phyloP scores from a whole-genome alignment of 2,329 filamentous ascomycete genomes.

The Aspergillus glaucus region DNA sequence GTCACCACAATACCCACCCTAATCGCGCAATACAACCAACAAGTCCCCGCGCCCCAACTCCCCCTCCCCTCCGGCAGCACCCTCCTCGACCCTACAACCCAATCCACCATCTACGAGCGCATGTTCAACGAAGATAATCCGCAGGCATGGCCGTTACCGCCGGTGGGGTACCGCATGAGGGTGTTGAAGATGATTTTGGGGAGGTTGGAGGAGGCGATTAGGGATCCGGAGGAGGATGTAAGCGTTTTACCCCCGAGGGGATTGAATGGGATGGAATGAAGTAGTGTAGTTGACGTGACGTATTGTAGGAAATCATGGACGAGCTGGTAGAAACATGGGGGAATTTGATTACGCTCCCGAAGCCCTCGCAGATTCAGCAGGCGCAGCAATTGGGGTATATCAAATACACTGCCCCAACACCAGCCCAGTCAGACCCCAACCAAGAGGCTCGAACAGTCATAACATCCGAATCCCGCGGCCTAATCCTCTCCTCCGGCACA shows the following conservation, averaged over 20 bases:
- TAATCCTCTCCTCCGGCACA: conserved; percentile 52
- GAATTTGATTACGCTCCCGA: conserved; percentile 55
- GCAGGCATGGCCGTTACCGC: conserved; percentile 51
- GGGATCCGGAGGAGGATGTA: conserved; percentile 76
- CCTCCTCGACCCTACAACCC: conserved; percentile 57
- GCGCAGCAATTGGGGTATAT: conserved; percentile 69
- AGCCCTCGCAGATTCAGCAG: conserved; percentile 58
- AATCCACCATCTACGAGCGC: conserved; percentile 58
- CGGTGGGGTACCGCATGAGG: conserved; percentile 62
- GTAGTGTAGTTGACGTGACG: neutral
- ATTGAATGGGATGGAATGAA: too few relatives aligned
- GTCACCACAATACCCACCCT: conserved; percentile 31
- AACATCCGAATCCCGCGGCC: conserved; percentile 51
- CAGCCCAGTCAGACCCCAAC: neutral
- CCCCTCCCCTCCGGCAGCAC: conserved; percentile 53
- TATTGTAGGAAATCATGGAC: conserved; percentile 70
- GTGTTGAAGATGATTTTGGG: conserved; percentile 67
- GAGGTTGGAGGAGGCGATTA: conserved; percentile 66
- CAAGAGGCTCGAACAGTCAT: conserved; percentile 18
- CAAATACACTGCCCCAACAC: conserved; percentile 53
- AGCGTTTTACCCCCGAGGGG: too few relatives aligned
- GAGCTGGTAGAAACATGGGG: conserved; percentile 66
- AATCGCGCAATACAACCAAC: conserved; percentile 70
- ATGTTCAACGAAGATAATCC: conserved; percentile 57
- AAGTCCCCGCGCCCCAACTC: conserved; percentile 56